Base-by-base conservation (phyloP, 73 alveolate species). In the Tetrahymena thermophila region DNA sequence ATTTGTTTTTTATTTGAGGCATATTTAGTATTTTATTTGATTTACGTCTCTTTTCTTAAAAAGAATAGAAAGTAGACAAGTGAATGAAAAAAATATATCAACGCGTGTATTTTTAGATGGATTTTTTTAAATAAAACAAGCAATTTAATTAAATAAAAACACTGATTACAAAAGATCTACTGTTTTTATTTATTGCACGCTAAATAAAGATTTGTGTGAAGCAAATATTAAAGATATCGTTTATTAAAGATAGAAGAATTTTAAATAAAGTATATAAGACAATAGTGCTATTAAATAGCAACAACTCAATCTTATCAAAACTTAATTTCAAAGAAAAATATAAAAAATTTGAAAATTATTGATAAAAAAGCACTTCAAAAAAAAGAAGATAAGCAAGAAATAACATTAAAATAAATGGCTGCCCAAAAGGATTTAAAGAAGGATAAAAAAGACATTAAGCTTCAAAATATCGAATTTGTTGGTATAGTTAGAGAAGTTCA, bases 401-500 rank as follows among this genome's bases (percentile, higher is more conserved):
- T n/a, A 23, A 50, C 83, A 50, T 11, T 10, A 50, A 8, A 50
- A 50, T 25, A 71, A 71, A 71, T 71, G 89, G 89, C 89, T 34
- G n/a, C 89, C 89, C 37, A 71, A 71, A 71, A 71, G 37, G 89
- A 71, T 28, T 71, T n/a, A 31, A 71, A 71, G 89, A 71, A 71
- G 89, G 89, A 71, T 71, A 71, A 71, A 15, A 71, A 71, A 31
- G 89, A 71, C 42, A 28, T 71, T 28, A 71, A 71, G 89, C 2
- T 25, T 71, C 37, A 71, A 71, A 71, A 71, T 71, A 71, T 71
- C 37, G 89, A 71, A 71, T 97, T 96, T 71, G 93, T 89, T 13
- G 99, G 97, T 28, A 94, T 94, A 35, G 98, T 97, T 7, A 95
- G 96, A 50, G 99, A 97, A 97, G 98, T 98, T 0, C 99, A 98